A percentile compares a stretch with the other conserved stretches of the same genome.
phyloP scores from a whole-genome alignment of 495 filamentous ascomycete species.

The Durotheca rogersii region DNA sequence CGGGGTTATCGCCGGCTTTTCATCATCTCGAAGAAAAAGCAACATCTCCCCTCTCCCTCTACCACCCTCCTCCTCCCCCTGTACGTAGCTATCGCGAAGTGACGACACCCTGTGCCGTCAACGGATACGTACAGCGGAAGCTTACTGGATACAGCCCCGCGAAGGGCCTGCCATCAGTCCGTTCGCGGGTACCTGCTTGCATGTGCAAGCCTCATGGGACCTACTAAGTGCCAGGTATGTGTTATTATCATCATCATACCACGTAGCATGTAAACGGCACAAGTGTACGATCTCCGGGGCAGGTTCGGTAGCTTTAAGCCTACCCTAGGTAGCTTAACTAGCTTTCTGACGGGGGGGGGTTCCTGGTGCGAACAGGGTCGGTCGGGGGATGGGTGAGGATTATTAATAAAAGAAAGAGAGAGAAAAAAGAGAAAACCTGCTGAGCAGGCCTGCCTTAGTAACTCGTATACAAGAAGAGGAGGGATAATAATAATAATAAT shows the following conservation, averaged over 20 bases:
- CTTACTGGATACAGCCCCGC: slow-evolving; percentile 15
- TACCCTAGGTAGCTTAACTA: not conserved
- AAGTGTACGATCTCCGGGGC: not conserved
- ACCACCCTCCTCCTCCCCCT: not conserved
- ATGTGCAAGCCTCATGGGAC: slow-evolving; percentile 22
- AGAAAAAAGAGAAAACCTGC: not conserved
- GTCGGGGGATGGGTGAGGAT: no score
- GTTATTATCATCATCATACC: no score
- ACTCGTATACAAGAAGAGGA: not conserved
- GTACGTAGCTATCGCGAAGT: slow-evolving; percentile 1
- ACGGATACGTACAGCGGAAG: slow-evolving; percentile 12
- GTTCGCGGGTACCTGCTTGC: slow-evolving; percentile 33
- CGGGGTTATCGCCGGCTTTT: slow-evolving; percentile 28
- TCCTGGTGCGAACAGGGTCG: no score
- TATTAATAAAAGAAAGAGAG: no score
- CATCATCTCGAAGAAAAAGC: slow-evolving; percentile 4
- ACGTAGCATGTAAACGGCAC: no score
- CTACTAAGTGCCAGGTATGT: slow-evolving; percentile 7
- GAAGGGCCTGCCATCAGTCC: slow-evolving; percentile 21
- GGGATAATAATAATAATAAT: no score
- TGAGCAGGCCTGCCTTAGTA: not conserved
- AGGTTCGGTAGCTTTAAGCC: not conserved
- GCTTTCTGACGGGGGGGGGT: not conserved
- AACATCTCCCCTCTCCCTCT: not conserved
- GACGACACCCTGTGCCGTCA: slow-evolving; percentile 23